Conservation (phyloP, 1,284 basidiomycete species). For the Flammula alnicola region DNA sequence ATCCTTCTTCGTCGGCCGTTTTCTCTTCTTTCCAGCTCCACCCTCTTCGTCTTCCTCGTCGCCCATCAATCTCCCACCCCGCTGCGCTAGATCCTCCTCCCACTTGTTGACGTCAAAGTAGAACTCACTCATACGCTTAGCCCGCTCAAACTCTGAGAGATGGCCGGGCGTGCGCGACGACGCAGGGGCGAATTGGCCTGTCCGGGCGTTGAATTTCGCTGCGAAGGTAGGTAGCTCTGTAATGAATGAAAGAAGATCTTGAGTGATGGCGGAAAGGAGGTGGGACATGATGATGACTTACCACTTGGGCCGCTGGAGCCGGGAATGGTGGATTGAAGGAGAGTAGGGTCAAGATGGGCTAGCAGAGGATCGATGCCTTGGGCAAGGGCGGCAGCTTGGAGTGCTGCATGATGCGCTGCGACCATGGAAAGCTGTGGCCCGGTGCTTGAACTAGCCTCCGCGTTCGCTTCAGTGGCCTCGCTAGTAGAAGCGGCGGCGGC, state of each 20-base stretch:
- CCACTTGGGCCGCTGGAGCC: conserved; percentile 24
- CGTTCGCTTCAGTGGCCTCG: conserved; percentile 6
- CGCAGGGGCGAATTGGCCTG: conserved; percentile 74
- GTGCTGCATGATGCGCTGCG: conserved; percentile 44
- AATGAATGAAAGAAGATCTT: background rate
- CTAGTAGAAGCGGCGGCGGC: conserved; percentile 4
- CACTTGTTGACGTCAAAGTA: conserved; percentile 88
- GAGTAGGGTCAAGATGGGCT: conserved; percentile 79
- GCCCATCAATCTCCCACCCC: conserved; percentile 45
- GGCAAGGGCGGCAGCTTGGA: conserved; percentile 67
- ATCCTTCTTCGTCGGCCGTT: conserved; percentile 84
- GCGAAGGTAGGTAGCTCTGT: conserved; percentile 51
- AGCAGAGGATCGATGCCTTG: conserved; percentile 87
- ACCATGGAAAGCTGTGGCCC: conserved; percentile 21
- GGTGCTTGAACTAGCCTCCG: conserved; percentile 21
- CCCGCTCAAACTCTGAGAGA: conserved; percentile 82
- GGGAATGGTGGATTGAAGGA: conserved; percentile 47
- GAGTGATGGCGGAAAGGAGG: background rate
- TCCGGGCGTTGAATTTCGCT: conserved; percentile 85
- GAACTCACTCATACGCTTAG: conserved; percentile 85
- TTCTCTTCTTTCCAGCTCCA: conserved; percentile 70
- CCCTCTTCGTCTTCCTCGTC: conserved; percentile 55
- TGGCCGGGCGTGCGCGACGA: conserved; percentile 76
- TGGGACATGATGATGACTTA: conserved; percentile 9
- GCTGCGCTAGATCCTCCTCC: conserved; percentile 72